Evolutionary conservation across 495 filamentous ascomycete species (phyloP), one percentile per base, ranked within the genome.

Genomic region (Poronia punctata): DNA sequence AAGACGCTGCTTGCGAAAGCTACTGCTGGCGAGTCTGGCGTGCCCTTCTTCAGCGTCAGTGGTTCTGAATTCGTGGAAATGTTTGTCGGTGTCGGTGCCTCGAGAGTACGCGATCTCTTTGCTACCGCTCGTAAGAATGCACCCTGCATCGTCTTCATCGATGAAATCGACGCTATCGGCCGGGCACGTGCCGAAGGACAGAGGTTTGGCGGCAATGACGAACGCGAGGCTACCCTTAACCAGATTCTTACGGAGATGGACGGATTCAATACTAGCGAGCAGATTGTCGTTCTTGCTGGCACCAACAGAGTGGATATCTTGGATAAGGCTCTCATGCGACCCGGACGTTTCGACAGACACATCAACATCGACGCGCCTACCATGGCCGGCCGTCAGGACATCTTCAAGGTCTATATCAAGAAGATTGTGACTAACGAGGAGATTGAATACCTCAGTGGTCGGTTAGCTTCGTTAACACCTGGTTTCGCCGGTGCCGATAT

Each of bases 241-340:
- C 92, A 98, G 65, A 95, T 98, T 42, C 73, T 98, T 35, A 98
- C 92, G 1, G 93, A 98, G 60, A 98, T 98, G 92, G 92, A 98
- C 60, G 92, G 92, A 37, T 97, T 97, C 78, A 97, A 96, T 57
- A 97, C 92, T 7, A 78, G 84, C 1, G 92, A 98, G 52, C 93
- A 97, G 67, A 84, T 98, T 22, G 90, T 97, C 40, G 92, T 98
- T n/a, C 76, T 98, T 40, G 92, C 92, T 31, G 92, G 93, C 68
- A 98, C 92, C 26, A 97, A 97, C 63, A 72, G 92, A 61, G 80
- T 88, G 20, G 92, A 97, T 60, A 78, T 97, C 35, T 79, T 98
- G 10, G 92, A 98, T 61, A 85, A 88, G 66, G 92, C 92, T 11
- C 69, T 98, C 43, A 87, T 97, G 85, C 85, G 92, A 45, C 92